phyloP scores from a whole-genome alignment of 805 yeast species.

The Candida golubevii region DNA sequence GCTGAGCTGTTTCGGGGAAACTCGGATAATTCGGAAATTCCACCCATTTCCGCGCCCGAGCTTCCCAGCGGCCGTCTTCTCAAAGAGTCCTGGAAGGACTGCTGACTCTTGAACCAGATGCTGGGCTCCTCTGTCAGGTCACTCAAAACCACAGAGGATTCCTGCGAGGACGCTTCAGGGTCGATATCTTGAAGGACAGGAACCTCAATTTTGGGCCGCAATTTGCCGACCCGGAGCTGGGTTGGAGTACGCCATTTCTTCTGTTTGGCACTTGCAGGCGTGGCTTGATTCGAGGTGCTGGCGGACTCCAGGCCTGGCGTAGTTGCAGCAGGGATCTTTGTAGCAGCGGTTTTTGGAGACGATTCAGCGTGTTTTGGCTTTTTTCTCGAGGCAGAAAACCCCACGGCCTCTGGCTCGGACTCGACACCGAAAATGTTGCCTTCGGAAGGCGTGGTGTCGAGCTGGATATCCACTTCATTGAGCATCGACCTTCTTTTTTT shows the following conservation, averaged over 20 bases:
- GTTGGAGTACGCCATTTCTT: neutral
- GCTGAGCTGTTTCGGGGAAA: neutral
- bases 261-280: neutral
- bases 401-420: slow-evolving; percentile 14
- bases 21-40: neutral
- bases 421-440: slow-evolving; percentile 18
- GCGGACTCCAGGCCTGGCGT: neutral
- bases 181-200: slow-evolving; percentile 2
- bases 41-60: neutral
- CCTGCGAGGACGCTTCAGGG: neutral
- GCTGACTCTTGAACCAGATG: slow-evolving; percentile 6
- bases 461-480: slow-evolving; percentile 7
- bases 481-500: slow-evolving; percentile 14
- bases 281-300: neutral
- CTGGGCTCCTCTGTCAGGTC: slow-evolving; percentile 8
- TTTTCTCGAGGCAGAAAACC: slow-evolving; percentile 13
- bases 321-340: neutral
- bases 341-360: slow-evolving; percentile 1
- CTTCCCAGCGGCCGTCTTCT: neutral
- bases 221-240: neutral
- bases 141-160: slow-evolving; percentile 2
- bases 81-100: slow-evolving; percentile 1
- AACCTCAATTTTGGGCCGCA: neutral
- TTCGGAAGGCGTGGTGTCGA: slow-evolving; percentile 10
- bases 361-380: slow-evolving; percentile 2